Evolutionary conservation across 805 yeast species (phyloP).

Genomic region (Wickerhamiella sergipiensis): DNA sequence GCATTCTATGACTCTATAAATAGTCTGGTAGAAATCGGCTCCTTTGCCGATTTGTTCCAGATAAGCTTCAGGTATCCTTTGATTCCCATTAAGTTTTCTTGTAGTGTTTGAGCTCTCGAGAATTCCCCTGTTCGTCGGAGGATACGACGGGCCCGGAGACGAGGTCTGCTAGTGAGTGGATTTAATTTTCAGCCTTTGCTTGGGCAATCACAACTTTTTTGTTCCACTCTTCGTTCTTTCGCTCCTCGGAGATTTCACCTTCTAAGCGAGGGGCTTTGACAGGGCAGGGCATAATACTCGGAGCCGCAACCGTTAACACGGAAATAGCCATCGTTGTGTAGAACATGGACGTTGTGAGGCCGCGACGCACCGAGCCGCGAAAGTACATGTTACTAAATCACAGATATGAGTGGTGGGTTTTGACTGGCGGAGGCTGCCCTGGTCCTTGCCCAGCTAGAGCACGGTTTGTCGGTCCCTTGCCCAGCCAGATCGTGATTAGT

Average conservation of each 20-base stretch:
- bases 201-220: not conserved
- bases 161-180: not conserved
- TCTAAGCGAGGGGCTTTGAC: conserved; percentile 4
- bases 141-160: no score
- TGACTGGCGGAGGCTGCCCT: not conserved
- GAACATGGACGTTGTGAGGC: conserved; percentile 51
- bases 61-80: no score
- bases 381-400: conserved; percentile 22
- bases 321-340: conserved; percentile 66
- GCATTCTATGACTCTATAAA: not conserved
- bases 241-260: conserved; percentile 13
- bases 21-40: not conserved
- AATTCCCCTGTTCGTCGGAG: not conserved
- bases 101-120: not conserved
- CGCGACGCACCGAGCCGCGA: conserved; percentile 17
- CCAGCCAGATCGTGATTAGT: no score
- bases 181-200: not conserved
- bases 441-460: not conserved
- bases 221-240: not conserved
- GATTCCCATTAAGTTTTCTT: not conserved
- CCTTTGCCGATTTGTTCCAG: no score
- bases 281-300: conserved; percentile 26
- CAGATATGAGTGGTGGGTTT: not conserved
- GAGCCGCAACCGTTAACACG: conserved; percentile 45
- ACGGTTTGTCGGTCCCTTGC: no score